Evolutionary conservation across 1,284 basidiomycete species (phyloP).

Genomic region (Stygiomarasmius scandens): DNA sequence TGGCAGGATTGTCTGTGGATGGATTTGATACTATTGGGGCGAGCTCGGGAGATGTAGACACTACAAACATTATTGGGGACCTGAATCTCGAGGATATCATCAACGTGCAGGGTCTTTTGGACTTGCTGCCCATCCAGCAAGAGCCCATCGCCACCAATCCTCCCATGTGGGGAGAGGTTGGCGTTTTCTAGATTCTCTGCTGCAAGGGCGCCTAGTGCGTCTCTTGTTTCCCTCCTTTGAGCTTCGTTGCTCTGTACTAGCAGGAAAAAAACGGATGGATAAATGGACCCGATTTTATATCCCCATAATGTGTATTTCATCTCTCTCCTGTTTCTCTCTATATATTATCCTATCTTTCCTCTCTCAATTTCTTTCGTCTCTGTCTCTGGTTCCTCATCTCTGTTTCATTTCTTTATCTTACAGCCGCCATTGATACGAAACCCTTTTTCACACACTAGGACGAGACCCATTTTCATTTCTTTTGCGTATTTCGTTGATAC

Average conservation of each 20-base stretch:
- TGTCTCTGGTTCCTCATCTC: conserved; percentile 7
- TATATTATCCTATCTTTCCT: conserved; percentile 13
- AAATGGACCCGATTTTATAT: not conserved
- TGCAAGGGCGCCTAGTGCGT: conserved; percentile 6
- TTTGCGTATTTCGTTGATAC: not conserved
- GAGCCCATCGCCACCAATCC: not conserved
- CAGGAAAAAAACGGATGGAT: not conserved
- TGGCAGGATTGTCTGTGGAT: conserved; percentile 6
- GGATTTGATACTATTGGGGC: conserved; percentile 5
- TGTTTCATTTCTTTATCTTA: not conserved
- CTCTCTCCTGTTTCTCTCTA: conserved; percentile 4
- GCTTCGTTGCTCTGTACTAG: not conserved
- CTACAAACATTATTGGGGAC: not conserved
- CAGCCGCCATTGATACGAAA: not conserved
- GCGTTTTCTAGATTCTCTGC: conserved; percentile 8
- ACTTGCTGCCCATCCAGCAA: conserved; percentile 1
- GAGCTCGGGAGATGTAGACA: conserved; percentile 1
- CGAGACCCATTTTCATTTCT: not conserved
- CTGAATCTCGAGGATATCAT: conserved; percentile 6
- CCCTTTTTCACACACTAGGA: not conserved
- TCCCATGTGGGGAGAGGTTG: not conserved
- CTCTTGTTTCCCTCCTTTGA: not conserved
- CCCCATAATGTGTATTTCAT: conserved; percentile 23
- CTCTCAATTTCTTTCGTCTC: conserved; percentile 1
- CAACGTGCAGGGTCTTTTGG: conserved; percentile 9